These are phyloP conservation scores for Thuja plicata DNA, from an alignment of 83 land plant species.

Conservation along the genomic window DNA sequence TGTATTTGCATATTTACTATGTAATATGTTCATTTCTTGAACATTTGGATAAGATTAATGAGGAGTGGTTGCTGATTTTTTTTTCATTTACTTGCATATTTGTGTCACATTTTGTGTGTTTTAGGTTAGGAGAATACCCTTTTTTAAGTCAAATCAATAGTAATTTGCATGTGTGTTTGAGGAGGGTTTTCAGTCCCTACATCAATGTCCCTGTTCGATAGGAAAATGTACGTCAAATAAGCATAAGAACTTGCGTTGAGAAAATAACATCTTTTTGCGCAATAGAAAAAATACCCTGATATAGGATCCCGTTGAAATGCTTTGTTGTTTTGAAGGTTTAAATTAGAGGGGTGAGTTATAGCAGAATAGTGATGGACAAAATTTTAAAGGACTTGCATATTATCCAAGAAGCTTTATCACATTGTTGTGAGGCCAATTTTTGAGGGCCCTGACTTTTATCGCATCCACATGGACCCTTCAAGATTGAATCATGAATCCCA, in stretches of 20 bases:
- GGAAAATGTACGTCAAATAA: neutral
- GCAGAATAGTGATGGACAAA: neutral
- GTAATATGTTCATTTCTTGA: too few relatives aligned
- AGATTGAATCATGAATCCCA: neutral
- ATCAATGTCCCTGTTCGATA: neutral
- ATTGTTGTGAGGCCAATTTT: neutral
- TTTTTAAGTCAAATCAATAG: too few relatives aligned
- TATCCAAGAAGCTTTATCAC: neutral
- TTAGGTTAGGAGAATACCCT: too few relatives aligned
- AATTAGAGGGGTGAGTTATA: neutral
- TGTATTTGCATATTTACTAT: too few relatives aligned
- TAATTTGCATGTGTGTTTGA: too few relatives aligned
- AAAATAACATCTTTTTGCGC: neutral
- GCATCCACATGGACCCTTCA: neutral
- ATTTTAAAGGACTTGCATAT: neutral
- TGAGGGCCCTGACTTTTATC: neutral
- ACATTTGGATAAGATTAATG: too few relatives aligned
- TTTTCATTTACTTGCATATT: too few relatives aligned
- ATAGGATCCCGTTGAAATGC: neutral
- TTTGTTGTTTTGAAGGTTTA: neutral
- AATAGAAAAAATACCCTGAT: neutral
- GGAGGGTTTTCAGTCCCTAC: too few relatives aligned
- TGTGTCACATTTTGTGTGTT: too few relatives aligned
- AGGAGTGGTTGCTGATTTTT: too few relatives aligned
- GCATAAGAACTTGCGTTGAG: neutral